Evolutionary conservation across 495 filamentous ascomycete species (phyloP).

Genomic region (Cladorrhinum samala): DNA sequence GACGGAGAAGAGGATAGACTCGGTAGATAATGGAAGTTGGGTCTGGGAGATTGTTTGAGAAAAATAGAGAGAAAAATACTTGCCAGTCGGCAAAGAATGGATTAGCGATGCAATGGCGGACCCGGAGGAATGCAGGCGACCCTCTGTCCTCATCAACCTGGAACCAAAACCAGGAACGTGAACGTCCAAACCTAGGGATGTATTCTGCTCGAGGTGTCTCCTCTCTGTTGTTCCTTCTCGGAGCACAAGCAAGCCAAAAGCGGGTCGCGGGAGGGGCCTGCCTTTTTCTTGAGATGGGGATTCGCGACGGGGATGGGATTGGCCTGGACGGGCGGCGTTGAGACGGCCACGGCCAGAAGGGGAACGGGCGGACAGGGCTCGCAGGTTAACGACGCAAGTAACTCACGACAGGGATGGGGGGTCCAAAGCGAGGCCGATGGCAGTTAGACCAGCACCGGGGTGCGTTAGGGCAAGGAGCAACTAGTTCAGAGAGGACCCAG

Average conservation of each 20-base stretch:
- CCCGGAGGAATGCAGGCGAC: neutral
- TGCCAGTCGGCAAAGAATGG: neutral
- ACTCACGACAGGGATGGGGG: neutral
- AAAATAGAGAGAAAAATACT: neutral
- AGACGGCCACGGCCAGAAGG: constrained; percentile 1
- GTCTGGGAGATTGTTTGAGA: neutral
- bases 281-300: constrained; percentile 20
- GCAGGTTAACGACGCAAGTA: neutral
- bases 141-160: neutral
- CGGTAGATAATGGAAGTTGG: neutral
- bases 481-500: constrained; percentile 9
- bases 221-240: constrained; percentile 11
- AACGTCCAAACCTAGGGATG: constrained; percentile 9
- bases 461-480: constrained; percentile 3
- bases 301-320: constrained; percentile 18
- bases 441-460: constrained; percentile 10
- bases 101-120: neutral
- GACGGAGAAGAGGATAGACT: neutral
- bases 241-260: constrained; percentile 6
- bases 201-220: too few relatives aligned
- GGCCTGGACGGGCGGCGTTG: constrained; percentile 9
- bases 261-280: constrained; percentile 15
- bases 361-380: constrained; percentile 6
- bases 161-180: neutral
- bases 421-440: neutral